Conservation (phyloP, 2,329 filamentous ascomycete species). For the Dichotomopilus funicola region DNA sequence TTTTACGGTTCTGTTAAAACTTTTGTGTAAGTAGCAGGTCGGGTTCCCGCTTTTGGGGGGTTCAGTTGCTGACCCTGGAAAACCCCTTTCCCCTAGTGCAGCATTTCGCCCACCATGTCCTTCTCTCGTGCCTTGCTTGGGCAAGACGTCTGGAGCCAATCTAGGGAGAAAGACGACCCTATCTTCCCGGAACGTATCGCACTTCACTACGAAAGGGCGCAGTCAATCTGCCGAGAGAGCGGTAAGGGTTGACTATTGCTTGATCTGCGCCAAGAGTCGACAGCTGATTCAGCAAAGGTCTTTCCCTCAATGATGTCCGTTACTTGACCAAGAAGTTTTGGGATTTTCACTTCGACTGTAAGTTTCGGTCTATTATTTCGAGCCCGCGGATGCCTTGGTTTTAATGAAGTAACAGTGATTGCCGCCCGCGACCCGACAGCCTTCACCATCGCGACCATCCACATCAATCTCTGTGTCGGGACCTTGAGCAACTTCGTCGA, state of each 20-base stretch:
- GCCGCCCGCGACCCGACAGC: neutral
- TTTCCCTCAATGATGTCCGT: neutral
- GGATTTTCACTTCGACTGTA: neutral
- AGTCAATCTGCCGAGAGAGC: neutral
- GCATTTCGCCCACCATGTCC: neutral
- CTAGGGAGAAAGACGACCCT: neutral
- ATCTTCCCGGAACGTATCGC: neutral
- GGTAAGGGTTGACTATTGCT: neutral
- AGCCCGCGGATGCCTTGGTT: neutral
- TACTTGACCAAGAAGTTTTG: neutral
- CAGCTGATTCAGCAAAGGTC: neutral
- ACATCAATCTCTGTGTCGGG: neutral
- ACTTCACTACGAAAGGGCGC: neutral
- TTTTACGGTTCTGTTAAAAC: too few relatives aligned
- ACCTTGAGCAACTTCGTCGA: neutral
- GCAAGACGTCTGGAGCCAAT: neutral
- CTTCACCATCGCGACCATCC: neutral
- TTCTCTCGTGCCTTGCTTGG: neutral
- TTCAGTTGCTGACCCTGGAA: too few relatives aligned
- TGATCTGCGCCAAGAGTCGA: neutral
- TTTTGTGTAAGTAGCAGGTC: too few relatives aligned
- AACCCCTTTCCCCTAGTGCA: too few relatives aligned
- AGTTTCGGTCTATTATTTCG: neutral
- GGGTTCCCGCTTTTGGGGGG: too few relatives aligned
- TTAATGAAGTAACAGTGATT: neutral